Evolutionary conservation across 306 rosid genomes (phyloP), one percentile per base, ranked within the genome.

Genomic region (Geum urbanum): DNA sequence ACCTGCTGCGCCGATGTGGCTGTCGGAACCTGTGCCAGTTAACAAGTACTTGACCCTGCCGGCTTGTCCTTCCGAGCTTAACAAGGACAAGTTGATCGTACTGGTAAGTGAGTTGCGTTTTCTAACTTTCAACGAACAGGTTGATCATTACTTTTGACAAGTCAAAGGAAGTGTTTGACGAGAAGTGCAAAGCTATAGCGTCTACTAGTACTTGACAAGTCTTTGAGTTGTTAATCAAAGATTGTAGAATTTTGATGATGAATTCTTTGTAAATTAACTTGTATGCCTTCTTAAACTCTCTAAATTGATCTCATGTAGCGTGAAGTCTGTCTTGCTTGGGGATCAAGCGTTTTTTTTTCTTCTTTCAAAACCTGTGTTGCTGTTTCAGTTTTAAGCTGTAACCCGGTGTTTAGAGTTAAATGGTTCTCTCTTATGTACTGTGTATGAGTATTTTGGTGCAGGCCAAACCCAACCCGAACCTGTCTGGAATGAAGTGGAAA

Each of bases 391-490:
- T 4, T 37, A 60, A 32, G 7, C 65, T 14, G 14, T 35, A 14
- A 35, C 20, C 64, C 14, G 20, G 6, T 35, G 12, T 35, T 60
- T 71, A 40, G 8, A 50, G 50, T 35, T 9, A 19, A 64, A 71
- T 18, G 6, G 61, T 9, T 58, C n/a, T 32, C 69, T 22, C 48
- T 12, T 37, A 40, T 76, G 55, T 72, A 69, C 53, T 51, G 65
- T 73, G 47, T 81, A 13, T 77, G 64, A 69, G 72, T 72, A 37
- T 73, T 73, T 16, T 65, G 67, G 68, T 78, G 83, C 88, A 88
- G 97, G 85, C 76, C 54, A 87, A 85, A 77, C 91, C 94, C 47
- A 63, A 72, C 40, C 78, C 80, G 14, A 60, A 48, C 51, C n/a
- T 43, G 15, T 66, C 52, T 50, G 66, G 54, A 27, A 57, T 62